Evolutionary conservation across 2,329 filamentous ascomycete species (phyloP).

Genomic region (Aspergillus pseudonomiae): DNA sequence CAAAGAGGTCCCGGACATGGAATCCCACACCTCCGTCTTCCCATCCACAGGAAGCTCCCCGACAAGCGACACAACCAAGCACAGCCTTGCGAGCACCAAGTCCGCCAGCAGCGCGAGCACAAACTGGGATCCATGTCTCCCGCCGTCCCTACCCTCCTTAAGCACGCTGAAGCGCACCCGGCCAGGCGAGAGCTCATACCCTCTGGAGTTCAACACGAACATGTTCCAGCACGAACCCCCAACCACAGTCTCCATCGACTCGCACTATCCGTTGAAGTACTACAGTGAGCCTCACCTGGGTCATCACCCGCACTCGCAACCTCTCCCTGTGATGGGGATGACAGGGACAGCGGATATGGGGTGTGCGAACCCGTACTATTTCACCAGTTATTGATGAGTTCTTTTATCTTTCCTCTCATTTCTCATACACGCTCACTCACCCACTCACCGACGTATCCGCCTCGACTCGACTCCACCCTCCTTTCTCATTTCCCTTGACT

Average conservation of each 20-base stretch:
- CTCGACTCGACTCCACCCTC: not conserved
- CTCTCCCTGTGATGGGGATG: conserved; percentile 18
- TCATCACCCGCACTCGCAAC: conserved; percentile 11
- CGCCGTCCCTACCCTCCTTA: conserved; percentile 15
- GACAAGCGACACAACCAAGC: conserved; percentile 3
- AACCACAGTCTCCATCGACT: conserved; percentile 10
- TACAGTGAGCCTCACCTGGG: conserved; percentile 17
- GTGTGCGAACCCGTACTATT: conserved; percentile 32
- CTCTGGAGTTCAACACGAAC: conserved; percentile 9
- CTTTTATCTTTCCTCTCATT: conserved; percentile 9
- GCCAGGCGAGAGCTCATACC: conserved; percentile 8
- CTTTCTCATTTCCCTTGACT: not conserved
- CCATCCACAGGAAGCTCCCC: conserved; percentile 19
- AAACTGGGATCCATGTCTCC: conserved; percentile 16
- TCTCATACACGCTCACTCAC: not conserved
- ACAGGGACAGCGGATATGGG: conserved; percentile 20
- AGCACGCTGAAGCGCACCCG: conserved; percentile 9
- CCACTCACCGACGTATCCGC: not conserved
- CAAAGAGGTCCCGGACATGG: conserved; percentile 21
- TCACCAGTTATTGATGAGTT: conserved; percentile 24
- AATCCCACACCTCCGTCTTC: conserved; percentile 28
- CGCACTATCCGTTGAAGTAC: conserved; percentile 20
- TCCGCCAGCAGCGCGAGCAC: conserved; percentile 5
- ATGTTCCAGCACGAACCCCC: conserved; percentile 16
- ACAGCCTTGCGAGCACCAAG: conserved; percentile 9